Conservation (phyloP, 768 basidiomycete genomes). For the Boletus sensibilis region DNA sequence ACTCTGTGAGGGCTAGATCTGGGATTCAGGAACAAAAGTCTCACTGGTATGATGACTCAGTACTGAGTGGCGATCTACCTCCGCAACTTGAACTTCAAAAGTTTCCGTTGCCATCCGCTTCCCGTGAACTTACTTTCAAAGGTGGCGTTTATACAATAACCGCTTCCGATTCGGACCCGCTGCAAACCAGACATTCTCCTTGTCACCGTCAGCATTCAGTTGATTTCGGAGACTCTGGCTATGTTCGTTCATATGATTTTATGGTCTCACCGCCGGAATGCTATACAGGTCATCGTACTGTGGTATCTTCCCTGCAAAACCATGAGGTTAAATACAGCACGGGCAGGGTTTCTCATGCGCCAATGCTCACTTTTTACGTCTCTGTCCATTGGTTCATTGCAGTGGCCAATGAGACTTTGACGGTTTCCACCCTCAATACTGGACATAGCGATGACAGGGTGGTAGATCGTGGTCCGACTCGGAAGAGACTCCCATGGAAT, state of each 20-base stretch:
- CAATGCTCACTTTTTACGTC: neutral
- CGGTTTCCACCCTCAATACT: neutral
- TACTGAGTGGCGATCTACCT: constrained; percentile 19
- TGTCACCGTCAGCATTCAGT: neutral
- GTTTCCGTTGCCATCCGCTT: neutral
- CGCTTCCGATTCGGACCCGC: constrained; percentile 16
- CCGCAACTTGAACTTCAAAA: constrained; percentile 8
- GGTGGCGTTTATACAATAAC: neutral
- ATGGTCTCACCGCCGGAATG: neutral
- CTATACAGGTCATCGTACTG: neutral
- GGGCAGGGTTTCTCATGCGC: no score
- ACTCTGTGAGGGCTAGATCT: constrained; percentile 11
- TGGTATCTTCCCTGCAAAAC: neutral
- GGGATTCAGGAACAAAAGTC: constrained; percentile 10
- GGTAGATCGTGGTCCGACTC: no score
- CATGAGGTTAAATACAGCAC: no score
- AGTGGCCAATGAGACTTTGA: neutral
- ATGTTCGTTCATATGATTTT: no score
- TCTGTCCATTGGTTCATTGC: neutral
- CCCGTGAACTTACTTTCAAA: constrained; percentile 1
- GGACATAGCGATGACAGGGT: no score
- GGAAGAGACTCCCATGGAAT: no score
- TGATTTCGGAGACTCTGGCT: no score
- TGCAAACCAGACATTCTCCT: neutral
- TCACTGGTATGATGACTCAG: neutral